Evolutionary conservation across 2,329 filamentous ascomycete species (phyloP), one percentile per base, ranked within the genome.

Genomic region (Sclerotinia spermophila): DNA sequence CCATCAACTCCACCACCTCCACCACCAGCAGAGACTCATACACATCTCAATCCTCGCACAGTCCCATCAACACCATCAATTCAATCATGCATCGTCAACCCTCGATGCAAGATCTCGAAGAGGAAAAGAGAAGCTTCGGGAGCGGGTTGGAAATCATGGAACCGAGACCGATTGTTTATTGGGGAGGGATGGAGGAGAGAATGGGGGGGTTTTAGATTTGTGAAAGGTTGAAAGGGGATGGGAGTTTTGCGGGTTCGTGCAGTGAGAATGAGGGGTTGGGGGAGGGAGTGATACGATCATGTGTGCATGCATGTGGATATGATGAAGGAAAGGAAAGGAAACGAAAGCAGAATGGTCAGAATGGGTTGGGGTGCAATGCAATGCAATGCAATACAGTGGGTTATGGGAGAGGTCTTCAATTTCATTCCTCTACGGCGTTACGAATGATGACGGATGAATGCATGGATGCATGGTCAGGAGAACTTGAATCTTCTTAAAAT

Each of bases 111-210:
- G 82, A 85, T 75, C 80, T 88, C 72, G 86, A 89, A 75, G 86
- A 86, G 76, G 87, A 89, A 80, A 84, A 83, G 73, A 81, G 80
- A 75, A 83, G 80, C 74, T 88, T 86, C 69, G 82, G 83, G 15
- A 81, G 81, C 67, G 86, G 86, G 75, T 81, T 89, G 13, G 82
- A 82, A 74, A 81, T 90, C 27, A 83, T 90, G 38, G 88, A 90
- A 79, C 88, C 88, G 2, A 81, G 88, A 58, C 88, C 88, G 17
- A 83, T 89, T 48, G 86, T 89, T 68, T 89, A 88, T 80, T 90
- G 87, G 84, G 86, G 85, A 74, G 86, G 88, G 53, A 79, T 90
- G 62, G 87, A 89, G 79, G 87, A 67, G 64, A 33, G 67, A 61
- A 51, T 62, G n/a, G 67, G 58, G 30, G n/a, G 35, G 33, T 42